These are phyloP conservation scores for Themeda triandra DNA, from an alignment of 176 grass and related monocot species.

Conservation along the genomic window DNA sequence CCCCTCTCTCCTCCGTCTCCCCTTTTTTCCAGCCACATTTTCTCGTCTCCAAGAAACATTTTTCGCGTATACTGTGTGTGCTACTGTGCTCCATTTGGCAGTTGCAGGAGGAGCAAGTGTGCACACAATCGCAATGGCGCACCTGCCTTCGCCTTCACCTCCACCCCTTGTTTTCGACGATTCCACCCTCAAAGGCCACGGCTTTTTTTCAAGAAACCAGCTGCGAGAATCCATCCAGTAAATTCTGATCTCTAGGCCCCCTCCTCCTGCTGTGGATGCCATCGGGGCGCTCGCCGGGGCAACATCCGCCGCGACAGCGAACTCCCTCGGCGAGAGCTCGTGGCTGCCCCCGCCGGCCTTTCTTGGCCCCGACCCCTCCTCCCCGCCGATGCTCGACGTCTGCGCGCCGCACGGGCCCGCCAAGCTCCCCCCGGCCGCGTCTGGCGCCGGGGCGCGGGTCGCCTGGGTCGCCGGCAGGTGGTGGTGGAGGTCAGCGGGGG, in stretches of 20 bases:
- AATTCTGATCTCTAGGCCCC: slow-evolving; percentile 10
- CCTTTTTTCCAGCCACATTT: background rate
- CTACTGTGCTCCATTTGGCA: slow-evolving; percentile 15
- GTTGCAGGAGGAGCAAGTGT: background rate
- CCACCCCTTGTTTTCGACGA: background rate
- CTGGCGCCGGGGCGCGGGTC: slow-evolving; percentile 20
- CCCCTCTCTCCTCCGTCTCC: background rate
- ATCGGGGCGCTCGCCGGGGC: slow-evolving; percentile 32
- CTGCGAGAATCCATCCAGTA: background rate
- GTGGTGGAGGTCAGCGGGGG: slow-evolving; percentile 33
- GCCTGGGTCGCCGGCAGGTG: slow-evolving; percentile 28
- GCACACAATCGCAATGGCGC: slow-evolving; percentile 13
- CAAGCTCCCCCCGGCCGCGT: slow-evolving; percentile 29
- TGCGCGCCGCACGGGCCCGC: slow-evolving; percentile 42
- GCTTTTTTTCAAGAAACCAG: background rate
- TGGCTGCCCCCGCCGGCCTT: background rate
- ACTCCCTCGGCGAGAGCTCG: background rate
- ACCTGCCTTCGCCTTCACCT: background rate
- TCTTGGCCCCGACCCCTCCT: background rate
- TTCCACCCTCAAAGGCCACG: slow-evolving; percentile 2
- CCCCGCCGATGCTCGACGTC: slow-evolving; percentile 56
- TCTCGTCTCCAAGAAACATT: background rate
- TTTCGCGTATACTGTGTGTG: background rate
- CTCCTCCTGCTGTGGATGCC: slow-evolving; percentile 30
- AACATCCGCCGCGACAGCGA: slow-evolving; percentile 14